Evolutionary conservation across 495 filamentous ascomycete genomes (phyloP), one percentile per base, ranked within the genome.

Genomic region (Neohortaea acidophila): DNA sequence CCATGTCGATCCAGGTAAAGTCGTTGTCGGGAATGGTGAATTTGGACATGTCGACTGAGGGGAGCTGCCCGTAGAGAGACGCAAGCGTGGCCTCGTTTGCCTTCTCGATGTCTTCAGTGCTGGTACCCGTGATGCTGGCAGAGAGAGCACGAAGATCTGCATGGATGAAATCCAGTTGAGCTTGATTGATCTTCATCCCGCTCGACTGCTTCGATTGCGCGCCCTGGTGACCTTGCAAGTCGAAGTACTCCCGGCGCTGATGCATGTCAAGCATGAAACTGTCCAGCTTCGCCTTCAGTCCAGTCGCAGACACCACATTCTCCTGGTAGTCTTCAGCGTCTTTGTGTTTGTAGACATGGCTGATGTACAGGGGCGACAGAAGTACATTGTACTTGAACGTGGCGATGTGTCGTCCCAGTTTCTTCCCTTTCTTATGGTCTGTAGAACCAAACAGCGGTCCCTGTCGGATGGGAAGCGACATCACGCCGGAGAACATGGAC

Each of bases 301-400:
- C 89, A 11, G 89, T 97, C 1, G 86, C 87, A 33, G 82, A 84
- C 15, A 94, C 82, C 3, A 74, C 65, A 49, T 79, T 75, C 44
- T 86, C 78, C 1, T 70, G 66, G 53, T 79, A 80, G 34, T 94
- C 85, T 54, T 93, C 86, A 2, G 72, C 76, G 51, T 96, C 91
- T 51, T 94, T 93, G 61, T 97, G 91, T 58, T 94, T 96, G 64
- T 97, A 97, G 26, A 97, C 82, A 43, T 97, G 89, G 41, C 84
- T 86, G 33, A 96, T 73, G 52, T 89, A 97, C 4, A 97, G 64
- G 1, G 89, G 89, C 2, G 91, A 89, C 11, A 97, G 65, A 5
- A 94, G 70, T 27, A 97, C 59, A 47, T 85, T 94, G 59, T 97
- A 96, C 62, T 97, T 96, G 62, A 97, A 83, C 8, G 91, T 96